phyloP scores from a whole-genome alignment of 2,329 filamentous ascomycete genomes.

The Sarocladium kiliense region DNA sequence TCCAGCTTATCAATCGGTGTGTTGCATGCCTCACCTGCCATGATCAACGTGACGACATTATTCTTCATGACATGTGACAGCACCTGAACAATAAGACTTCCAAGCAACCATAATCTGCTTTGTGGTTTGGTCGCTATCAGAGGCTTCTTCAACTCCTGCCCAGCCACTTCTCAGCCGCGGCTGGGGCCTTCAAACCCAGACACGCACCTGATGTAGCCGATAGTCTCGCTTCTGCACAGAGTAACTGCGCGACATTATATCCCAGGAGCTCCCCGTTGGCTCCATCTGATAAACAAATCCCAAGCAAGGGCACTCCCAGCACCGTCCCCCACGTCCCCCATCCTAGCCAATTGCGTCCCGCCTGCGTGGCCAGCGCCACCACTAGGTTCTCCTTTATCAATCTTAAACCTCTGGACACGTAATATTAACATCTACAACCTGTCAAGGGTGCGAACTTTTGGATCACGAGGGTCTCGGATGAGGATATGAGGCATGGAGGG shows the following conservation, averaged over 20 bases:
- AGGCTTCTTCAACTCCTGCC: no score
- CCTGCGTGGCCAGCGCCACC: background rate
- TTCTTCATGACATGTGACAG: no score
- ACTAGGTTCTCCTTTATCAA: slow-evolving; percentile 1
- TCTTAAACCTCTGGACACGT: background rate
- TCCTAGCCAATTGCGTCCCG: background rate
- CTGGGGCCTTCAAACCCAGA: background rate
- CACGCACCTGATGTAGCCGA: background rate
- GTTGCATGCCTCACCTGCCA: background rate
- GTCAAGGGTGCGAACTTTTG: background rate
- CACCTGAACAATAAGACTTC: no score
- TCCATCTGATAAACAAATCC: slow-evolving; percentile 6
- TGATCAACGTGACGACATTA: background rate
- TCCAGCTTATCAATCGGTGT: background rate
- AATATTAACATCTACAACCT: background rate
- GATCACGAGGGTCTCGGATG: background rate
- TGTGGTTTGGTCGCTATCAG: no score
- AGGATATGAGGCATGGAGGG: background rate
- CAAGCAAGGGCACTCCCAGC: background rate
- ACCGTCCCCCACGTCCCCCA: background rate
- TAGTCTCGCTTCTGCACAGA: no score
- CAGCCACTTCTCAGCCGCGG: background rate
- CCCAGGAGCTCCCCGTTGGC: no score
- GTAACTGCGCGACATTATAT: no score
- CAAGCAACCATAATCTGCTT: no score